Conservation (phyloP, 495 filamentous ascomycete species). For the Letharia lupina region DNA sequence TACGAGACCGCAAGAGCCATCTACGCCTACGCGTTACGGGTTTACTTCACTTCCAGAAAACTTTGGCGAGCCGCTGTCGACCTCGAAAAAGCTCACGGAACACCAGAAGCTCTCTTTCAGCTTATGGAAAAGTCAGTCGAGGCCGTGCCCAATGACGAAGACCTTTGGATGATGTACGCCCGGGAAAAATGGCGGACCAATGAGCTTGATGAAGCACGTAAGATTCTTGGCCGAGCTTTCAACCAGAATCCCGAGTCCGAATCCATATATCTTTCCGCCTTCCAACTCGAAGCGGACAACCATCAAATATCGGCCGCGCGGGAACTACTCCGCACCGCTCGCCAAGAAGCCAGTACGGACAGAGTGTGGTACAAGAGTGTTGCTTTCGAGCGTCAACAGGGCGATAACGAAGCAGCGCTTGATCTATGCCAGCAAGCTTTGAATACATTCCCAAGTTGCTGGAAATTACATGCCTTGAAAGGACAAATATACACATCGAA, state of each 20-base stretch:
- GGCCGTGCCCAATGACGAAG: constrained; percentile 76
- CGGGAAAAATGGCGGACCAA: constrained; percentile 84
- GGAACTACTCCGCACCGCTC: constrained; percentile 67
- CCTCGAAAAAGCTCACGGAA: constrained; percentile 83
- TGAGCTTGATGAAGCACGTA: constrained; percentile 74
- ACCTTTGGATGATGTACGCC: constrained; percentile 92
- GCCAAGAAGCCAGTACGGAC: constrained; percentile 82
- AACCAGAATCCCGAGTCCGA: constrained; percentile 91
- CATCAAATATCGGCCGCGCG: constrained; percentile 70
- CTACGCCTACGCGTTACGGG: constrained; percentile 78
- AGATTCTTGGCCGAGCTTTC: constrained; percentile 78
- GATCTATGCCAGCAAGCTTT: constrained; percentile 82
- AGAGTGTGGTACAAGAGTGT: constrained; percentile 95
- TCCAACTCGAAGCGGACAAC: constrained; percentile 89
- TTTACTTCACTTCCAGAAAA: constrained; percentile 74
- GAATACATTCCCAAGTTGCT: constrained; percentile 73
- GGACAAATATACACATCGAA: constrained; percentile 89
- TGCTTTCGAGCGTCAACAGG: constrained; percentile 78
- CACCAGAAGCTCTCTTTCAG: constrained; percentile 70
- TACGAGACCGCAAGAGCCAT: constrained; percentile 90
- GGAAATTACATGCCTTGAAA: constrained; percentile 98
- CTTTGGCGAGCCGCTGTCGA: constrained; percentile 87
- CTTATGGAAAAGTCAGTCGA: constrained; percentile 90
- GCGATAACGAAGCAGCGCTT: constrained; percentile 68
- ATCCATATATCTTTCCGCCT: constrained; percentile 91